A percentile compares a stretch with the other conserved stretches of the same genome.
Evolutionary conservation across 768 basidiomycete species (phyloP).

Genomic region (Boletus reticulatus): DNA sequence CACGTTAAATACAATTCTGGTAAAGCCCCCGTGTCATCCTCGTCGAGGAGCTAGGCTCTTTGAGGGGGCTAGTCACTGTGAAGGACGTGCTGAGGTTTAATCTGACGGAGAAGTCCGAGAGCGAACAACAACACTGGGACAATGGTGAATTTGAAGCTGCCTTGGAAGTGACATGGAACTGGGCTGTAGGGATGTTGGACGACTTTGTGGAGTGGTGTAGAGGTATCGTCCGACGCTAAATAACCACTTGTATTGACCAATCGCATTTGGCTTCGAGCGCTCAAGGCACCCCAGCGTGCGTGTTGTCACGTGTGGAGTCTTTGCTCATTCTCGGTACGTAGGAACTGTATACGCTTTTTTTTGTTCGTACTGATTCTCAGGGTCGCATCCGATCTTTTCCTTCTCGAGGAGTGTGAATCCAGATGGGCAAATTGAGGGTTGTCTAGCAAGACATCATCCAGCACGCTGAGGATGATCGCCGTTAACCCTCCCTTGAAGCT

Average conservation of each 20-base stretch:
- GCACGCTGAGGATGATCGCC: neutral
- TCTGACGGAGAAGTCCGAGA: constrained; percentile 50
- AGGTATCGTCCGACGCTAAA: constrained; percentile 22
- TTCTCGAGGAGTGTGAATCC: neutral
- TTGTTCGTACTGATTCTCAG: neutral
- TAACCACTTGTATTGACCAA: neutral
- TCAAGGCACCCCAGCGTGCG: too few species aligned
- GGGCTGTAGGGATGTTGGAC: constrained; percentile 41
- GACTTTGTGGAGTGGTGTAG: constrained; percentile 30
- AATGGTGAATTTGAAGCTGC: constrained; percentile 64
- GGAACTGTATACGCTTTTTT: neutral
- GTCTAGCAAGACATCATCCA: neutral
- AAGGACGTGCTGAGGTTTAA: constrained; percentile 95
- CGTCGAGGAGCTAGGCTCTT: constrained; percentile 79
- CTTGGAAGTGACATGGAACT: constrained; percentile 59
- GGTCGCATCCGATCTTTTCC: neutral
- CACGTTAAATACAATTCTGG: neutral
- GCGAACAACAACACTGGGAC: constrained; percentile 52
- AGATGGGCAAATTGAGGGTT: neutral
- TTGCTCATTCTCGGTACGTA: neutral
- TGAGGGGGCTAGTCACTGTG: constrained; percentile 88
- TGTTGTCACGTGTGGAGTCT: too few species aligned
- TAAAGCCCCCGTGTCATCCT: constrained; percentile 92
- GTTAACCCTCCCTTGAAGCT: neutral
- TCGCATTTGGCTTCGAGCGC: neutral